Conservation (phyloP, 2,329 filamentous ascomycete genomes). For the Metarhizium humberi region DNA sequence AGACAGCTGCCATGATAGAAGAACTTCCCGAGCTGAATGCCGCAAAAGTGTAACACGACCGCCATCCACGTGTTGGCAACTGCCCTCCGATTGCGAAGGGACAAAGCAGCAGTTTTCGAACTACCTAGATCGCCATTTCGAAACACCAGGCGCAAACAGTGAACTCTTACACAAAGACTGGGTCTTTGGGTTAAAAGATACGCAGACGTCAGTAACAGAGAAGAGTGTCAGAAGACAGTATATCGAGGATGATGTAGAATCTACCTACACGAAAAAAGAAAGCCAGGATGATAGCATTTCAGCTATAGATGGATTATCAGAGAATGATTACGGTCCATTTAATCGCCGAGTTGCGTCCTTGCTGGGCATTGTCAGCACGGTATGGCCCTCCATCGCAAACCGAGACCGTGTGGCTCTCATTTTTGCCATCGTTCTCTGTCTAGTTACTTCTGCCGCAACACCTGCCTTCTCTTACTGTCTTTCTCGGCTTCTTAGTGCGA, state of each 20-base stretch:
- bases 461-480: constrained; percentile 72
- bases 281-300: background rate
- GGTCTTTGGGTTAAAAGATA: background rate
- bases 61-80: constrained; percentile 29
- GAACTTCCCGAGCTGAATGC: constrained; percentile 35
- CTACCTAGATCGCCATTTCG: constrained; percentile 5
- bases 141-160: background rate
- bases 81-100: background rate
- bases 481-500: constrained; percentile 60
- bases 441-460: constrained; percentile 56
- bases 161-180: background rate
- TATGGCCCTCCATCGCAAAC: constrained; percentile 56
- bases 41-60: constrained; percentile 36
- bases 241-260: background rate
- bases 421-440: constrained; percentile 49
- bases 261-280: background rate
- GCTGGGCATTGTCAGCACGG: constrained; percentile 35
- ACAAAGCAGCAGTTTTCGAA: constrained; percentile 2
- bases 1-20: background rate
- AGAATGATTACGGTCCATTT: background rate
- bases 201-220: background rate
- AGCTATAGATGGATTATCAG: background rate
- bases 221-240: background rate
- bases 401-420: constrained; percentile 45
- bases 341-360: background rate